phyloP scores from a whole-genome alignment of 495 filamentous ascomycete genomes.

The Sporormia fimetaria region DNA sequence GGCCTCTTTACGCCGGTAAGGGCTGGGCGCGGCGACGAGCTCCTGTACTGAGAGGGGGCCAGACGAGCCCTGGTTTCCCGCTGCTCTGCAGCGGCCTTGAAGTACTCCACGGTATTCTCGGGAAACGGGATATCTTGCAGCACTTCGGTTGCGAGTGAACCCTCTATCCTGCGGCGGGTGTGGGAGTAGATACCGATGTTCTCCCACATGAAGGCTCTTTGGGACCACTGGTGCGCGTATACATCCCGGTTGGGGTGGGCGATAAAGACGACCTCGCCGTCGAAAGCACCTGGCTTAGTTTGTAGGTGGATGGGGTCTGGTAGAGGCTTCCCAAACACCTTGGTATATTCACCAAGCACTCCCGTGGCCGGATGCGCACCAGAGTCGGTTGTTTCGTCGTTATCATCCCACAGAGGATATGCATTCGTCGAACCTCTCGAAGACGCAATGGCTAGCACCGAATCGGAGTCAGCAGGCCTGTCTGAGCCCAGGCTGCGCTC shows the following conservation, averaged over 20 bases:
- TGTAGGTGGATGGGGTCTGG: slow-evolving; percentile 28
- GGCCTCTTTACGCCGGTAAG: slow-evolving; percentile 3
- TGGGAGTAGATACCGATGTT: slow-evolving; percentile 32
- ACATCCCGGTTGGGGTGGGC: slow-evolving; percentile 33
- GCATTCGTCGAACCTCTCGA: too few relatives aligned
- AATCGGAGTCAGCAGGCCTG: too few relatives aligned
- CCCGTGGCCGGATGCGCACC: slow-evolving; percentile 9
- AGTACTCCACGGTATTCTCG: slow-evolving; percentile 29
- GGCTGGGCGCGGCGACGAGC: background rate
- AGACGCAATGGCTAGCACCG: too few relatives aligned
- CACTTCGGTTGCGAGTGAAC: slow-evolving; percentile 28
- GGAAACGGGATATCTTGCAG: slow-evolving; percentile 25
- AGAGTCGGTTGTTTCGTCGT: slow-evolving; percentile 19
- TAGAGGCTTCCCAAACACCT: slow-evolving; percentile 28
- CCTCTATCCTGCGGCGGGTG: slow-evolving; percentile 30
- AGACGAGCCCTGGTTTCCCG: slow-evolving; percentile 16
- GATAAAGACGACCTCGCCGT: slow-evolving; percentile 31
- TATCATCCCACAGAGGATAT: slow-evolving; percentile 10
- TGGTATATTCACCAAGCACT: slow-evolving; percentile 17
- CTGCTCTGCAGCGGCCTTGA: slow-evolving; percentile 30
- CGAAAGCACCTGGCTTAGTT: slow-evolving; percentile 19
- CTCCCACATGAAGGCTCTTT: slow-evolving; percentile 25
- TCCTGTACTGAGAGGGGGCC: slow-evolving; percentile 1
- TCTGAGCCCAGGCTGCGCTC: too few relatives aligned
- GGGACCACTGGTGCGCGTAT: slow-evolving; percentile 34